A percentile compares a stretch with the other conserved stretches of the same genome.
phyloP scores from a whole-genome alignment of 495 filamentous ascomycete species.

The Coniosporium apollinis region DNA sequence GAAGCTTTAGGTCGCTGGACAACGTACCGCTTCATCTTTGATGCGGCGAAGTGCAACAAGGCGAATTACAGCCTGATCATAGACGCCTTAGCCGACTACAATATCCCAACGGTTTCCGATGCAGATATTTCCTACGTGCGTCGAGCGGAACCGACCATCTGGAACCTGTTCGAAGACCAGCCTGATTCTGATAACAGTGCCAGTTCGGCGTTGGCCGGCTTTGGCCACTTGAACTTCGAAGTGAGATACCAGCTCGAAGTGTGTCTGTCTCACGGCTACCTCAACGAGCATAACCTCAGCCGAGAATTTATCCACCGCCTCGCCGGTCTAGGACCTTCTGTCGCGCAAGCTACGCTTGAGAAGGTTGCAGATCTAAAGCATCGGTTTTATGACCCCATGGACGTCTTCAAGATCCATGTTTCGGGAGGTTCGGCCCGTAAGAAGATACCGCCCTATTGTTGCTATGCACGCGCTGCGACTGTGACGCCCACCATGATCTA shows the following conservation, averaged over 20 bases:
- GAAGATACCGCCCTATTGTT: constrained; percentile 53
- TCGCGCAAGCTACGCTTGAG: constrained; percentile 42
- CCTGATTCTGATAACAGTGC: not conserved
- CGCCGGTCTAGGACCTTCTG: constrained; percentile 26
- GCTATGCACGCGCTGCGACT: constrained; percentile 53
- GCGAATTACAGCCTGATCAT: constrained; percentile 19
- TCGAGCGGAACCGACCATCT: not conserved
- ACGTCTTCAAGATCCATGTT: constrained; percentile 43
- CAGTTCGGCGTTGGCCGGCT: constrained; percentile 16
- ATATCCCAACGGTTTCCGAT: constrained; percentile 29
- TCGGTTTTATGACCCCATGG: constrained; percentile 52
- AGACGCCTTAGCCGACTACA: constrained; percentile 47
- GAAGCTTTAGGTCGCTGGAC: constrained; percentile 42
- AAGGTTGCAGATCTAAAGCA: constrained; percentile 40
- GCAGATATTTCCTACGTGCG: not conserved
- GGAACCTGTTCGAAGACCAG: constrained; percentile 17
- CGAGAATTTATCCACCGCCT: constrained; percentile 47
- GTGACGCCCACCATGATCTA: constrained; percentile 73
- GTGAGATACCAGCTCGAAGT: constrained; percentile 86
- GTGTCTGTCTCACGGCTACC: constrained; percentile 61
- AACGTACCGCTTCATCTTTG: constrained; percentile 42
- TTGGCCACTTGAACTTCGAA: constrained; percentile 40
- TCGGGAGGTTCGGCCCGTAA: constrained; percentile 29
- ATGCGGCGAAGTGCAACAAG: constrained; percentile 11
- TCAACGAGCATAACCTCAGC: constrained; percentile 64